phyloP scores from a whole-genome alignment of 176 grass and related monocot species.

The Cocos nucifera region DNA sequence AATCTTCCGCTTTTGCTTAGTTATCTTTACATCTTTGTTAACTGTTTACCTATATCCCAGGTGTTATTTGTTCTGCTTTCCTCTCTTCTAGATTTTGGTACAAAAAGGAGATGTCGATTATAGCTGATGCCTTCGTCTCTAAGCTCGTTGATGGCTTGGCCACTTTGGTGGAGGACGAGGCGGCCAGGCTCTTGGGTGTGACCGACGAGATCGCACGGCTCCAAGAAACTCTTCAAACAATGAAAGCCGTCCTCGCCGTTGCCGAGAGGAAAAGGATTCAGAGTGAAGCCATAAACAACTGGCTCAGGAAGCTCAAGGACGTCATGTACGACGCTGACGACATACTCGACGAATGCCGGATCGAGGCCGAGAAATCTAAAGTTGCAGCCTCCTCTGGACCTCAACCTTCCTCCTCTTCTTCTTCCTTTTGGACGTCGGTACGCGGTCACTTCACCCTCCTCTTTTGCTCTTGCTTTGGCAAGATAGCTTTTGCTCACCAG shows the following conservation, averaged over 20 bases:
- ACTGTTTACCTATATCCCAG: no score
- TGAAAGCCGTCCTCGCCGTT: constrained; percentile 15
- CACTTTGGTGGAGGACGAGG: constrained; percentile 11
- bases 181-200: constrained; percentile 29
- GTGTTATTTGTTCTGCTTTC: no score
- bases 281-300: constrained; percentile 6
- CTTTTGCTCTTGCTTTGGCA: no score
- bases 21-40: no score
- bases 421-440: no score
- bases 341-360: constrained; percentile 24
- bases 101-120: no score
- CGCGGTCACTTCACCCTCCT: no score
- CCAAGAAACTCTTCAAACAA: neutral
- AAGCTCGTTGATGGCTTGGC: constrained; percentile 8
- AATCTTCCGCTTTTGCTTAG: no score
- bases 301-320: constrained; percentile 32
- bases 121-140: constrained; percentile 16
- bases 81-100: no score
- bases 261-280: constrained; percentile 23
- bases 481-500: no score
- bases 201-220: constrained; percentile 23
- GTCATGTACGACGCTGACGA: constrained; percentile 35
- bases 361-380: constrained; percentile 10
- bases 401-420: no score
- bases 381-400: no score